Evolutionary conservation across 441 rosid genomes (phyloP), one percentile per base, ranked within the genome.

Genomic region (Pelargonium citronellum): DNA sequence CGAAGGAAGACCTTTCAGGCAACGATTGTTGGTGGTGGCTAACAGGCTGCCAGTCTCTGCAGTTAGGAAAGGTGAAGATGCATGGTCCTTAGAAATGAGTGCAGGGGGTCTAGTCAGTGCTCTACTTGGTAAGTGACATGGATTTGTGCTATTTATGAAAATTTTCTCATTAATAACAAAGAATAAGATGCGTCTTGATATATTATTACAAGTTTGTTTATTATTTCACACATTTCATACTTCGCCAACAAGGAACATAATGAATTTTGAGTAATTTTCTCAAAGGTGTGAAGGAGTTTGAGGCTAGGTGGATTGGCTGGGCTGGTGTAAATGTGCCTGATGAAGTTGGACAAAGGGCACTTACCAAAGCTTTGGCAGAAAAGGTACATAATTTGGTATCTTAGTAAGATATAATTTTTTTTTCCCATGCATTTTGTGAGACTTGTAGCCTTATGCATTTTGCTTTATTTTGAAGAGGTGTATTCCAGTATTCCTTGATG

Each of bases 241-340:
- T 71, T 77, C 51, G 34, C 67, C 60, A 10, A 22, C 58, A 73
- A 67, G 71, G 71, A 69, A 73, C 37, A 70, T 79, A 61, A 80
- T 77, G 80, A 69, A 69, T 78, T 75, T 72, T 81, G 30, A 65
- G 70, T 78, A 71, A 75, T 69, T 53, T 75, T 69, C 77, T 75
- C 27, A 70, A 78, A 94, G 99, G 99, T 79, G 97, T 95, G 47
- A 95, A 95, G 83, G 98, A 88, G 67, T 90, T 95, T 68, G 99
- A 95, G 79, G 97, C 98, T 11, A 92, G 93, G 79, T 95, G 99
- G 99, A 95, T 95, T 70, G 99, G 99, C 62, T 95, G 99, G 99
- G 99, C 99, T 72, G 99, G 99, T 13, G 99, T 95, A 39, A 91
- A 95, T 84, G 99, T 95, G 68, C 97, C 99, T 5, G 99, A 95